A percentile compares a stretch with the other conserved stretches of the same genome.
Conservation (phyloP, 2,329 filamentous ascomycete species). For the Sclerotinia borealis region DNA sequence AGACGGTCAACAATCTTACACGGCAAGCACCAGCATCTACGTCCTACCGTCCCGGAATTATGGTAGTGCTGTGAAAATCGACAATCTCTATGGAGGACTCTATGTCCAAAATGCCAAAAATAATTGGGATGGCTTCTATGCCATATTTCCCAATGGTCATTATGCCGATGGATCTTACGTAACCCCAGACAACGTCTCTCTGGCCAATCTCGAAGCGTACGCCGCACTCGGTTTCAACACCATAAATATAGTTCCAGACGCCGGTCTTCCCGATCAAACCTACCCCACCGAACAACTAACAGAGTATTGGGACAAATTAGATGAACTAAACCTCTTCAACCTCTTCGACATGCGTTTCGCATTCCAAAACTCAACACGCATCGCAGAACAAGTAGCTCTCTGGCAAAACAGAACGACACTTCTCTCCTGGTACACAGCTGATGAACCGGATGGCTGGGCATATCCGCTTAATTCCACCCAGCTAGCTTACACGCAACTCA, state of each 20-base stretch:
- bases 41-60: conserved; percentile 38
- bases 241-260: conserved; percentile 37
- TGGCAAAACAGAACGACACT: conserved; percentile 34
- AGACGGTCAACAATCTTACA: conserved; percentile 33
- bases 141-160: conserved; percentile 42
- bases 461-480: conserved; percentile 39
- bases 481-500: conserved; percentile 39
- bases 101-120: conserved; percentile 34
- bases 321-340: conserved; percentile 40
- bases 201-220: conserved; percentile 36
- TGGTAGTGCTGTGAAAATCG: conserved; percentile 42
- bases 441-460: conserved; percentile 41
- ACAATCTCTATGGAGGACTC: conserved; percentile 42
- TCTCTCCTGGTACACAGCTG: conserved; percentile 49
- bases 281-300: conserved; percentile 35
- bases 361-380: conserved; percentile 35
- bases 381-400: conserved; percentile 25
- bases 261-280: conserved; percentile 33
- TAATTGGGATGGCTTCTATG: conserved; percentile 29
- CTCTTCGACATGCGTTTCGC: conserved; percentile 36
- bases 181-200: conserved; percentile 26
- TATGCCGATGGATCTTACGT: conserved; percentile 34
- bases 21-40: conserved; percentile 34
- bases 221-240: conserved; percentile 42
- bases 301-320: conserved; percentile 38